Conservation (phyloP, 2,329 filamentous ascomycete genomes). For the Graphiopsis chlorocephala region DNA sequence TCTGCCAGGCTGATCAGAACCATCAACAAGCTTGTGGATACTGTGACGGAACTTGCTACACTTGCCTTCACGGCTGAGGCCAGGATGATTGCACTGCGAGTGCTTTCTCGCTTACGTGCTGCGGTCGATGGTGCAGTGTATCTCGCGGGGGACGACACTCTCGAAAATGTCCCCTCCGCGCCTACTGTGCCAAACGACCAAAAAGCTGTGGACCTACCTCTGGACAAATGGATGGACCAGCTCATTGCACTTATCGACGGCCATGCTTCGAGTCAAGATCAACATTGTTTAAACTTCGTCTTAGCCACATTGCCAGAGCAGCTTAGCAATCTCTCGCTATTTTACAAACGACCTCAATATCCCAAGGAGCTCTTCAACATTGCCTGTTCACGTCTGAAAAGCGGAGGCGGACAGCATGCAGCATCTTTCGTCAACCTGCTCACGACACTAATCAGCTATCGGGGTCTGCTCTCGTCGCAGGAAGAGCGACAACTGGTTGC, state of each 20-base stretch:
- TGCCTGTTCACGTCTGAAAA: not conserved
- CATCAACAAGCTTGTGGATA: constrained; percentile 10
- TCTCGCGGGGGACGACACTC: constrained; percentile 12
- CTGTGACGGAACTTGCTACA: constrained; percentile 9
- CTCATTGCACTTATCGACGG: constrained; percentile 15
- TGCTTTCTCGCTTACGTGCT: constrained; percentile 22
- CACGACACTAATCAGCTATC: constrained; percentile 86
- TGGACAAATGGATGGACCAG: constrained; percentile 18
- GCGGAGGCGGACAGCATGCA: constrained; percentile 10
- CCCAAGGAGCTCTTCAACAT: constrained; percentile 61
- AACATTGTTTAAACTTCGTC: constrained; percentile 91
- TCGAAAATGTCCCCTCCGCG: not conserved
- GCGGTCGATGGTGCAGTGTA: constrained; percentile 23
- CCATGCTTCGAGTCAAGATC: constrained; percentile 38
- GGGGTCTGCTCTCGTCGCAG: constrained; percentile 65
- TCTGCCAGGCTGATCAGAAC: constrained; percentile 9
- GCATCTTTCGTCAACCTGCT: constrained; percentile 65
- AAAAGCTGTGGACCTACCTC: constrained; percentile 10
- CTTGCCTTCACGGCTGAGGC: constrained; percentile 11
- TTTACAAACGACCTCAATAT: constrained; percentile 69
- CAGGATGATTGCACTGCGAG: constrained; percentile 11
- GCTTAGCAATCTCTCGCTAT: constrained; percentile 84
- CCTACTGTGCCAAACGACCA: constrained; percentile 8
- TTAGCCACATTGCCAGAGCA: constrained; percentile 84
- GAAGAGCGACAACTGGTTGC: constrained; percentile 82